Percentiles rank a stretch among this genome's conserved stretches.
phyloP scores from a whole-genome alignment of 352 stramenopile species.

The Poterioochromonas sp. region DNA sequence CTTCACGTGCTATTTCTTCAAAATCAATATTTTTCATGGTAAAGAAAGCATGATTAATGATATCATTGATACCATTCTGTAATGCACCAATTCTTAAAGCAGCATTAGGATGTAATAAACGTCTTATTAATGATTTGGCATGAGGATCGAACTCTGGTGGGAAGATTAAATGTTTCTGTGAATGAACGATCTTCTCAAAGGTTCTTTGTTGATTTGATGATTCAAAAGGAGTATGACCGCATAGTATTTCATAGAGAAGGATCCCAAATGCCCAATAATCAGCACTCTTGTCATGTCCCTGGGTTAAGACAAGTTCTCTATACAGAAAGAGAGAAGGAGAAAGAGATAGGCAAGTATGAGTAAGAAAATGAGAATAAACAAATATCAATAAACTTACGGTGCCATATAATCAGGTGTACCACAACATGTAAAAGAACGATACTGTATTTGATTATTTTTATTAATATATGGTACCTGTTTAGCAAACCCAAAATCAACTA shows the following conservation, averaged over 20 bases:
- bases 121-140: constrained; percentile 52
- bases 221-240: constrained; percentile 64
- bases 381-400: constrained; percentile 39
- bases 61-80: constrained; percentile 58
- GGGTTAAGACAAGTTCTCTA: constrained; percentile 44
- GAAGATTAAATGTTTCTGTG: constrained; percentile 26
- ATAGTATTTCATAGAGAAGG: constrained; percentile 73
- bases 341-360: not conserved
- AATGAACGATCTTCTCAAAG: constrained; percentile 31
- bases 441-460: constrained; percentile 39
- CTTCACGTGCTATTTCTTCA: not conserved
- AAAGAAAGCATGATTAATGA: constrained; percentile 41
- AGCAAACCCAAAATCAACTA: constrained; percentile 31
- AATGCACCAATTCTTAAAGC: constrained; percentile 65
- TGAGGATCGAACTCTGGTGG: constrained; percentile 19
- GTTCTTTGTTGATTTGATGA: constrained; percentile 2
- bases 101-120: constrained; percentile 66
- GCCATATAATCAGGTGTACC: constrained; percentile 79
- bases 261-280: constrained; percentile 74
- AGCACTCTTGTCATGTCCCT: constrained; percentile 69
- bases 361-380: not conserved
- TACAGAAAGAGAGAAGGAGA: not conserved
- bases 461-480: constrained; percentile 30
- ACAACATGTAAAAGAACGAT: constrained; percentile 66
- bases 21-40: constrained; percentile 4